Conservation (phyloP, 2,329 filamentous ascomycete genomes). For the Eutypella sp. region DNA sequence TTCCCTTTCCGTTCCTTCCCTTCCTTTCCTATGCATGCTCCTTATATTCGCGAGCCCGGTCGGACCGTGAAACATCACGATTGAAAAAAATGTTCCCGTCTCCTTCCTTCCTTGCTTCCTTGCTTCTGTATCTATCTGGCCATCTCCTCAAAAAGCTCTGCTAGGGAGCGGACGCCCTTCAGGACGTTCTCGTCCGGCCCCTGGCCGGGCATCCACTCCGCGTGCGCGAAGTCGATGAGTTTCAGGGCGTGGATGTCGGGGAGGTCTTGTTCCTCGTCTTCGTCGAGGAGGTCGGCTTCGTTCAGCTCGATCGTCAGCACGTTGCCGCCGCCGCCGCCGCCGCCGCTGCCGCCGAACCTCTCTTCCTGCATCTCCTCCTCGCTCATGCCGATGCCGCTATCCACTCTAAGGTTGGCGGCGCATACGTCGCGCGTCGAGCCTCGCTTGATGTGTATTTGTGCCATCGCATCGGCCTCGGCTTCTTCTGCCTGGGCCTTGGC, state of each 20-base stretch:
- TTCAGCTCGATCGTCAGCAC: conserved; percentile 15
- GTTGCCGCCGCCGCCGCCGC: conserved; percentile 13
- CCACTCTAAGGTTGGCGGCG: conserved; percentile 39
- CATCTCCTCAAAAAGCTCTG: conserved; percentile 66
- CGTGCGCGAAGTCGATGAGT: conserved; percentile 96
- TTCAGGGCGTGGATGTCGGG: conserved; percentile 68
- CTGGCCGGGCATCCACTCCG: conserved; percentile 71
- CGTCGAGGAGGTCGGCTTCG: conserved; percentile 42
- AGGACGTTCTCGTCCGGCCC: conserved; percentile 84
- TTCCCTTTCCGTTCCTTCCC: too few species aligned
- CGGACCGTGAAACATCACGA: too few species aligned
- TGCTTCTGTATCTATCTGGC: conserved; percentile 29
- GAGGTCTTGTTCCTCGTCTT: conserved; percentile 48
- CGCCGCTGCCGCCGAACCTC: too few species aligned
- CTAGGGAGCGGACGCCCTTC: conserved; percentile 66
- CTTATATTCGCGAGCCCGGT: too few species aligned
- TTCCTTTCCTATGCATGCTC: too few species aligned
- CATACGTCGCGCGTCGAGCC: conserved; percentile 13
- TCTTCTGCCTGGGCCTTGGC: conserved; percentile 9
- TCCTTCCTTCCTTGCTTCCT: background rate
- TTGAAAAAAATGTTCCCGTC: background rate
- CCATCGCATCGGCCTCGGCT: too few species aligned
- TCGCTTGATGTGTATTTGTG: conserved; percentile 14
- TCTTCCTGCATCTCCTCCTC: conserved; percentile 43
- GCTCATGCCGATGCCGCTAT: conserved; percentile 50